Evolutionary conservation across 2,329 filamentous ascomycete genomes (phyloP), one percentile per base, ranked within the genome.

Genomic region (Aspergillus sp.): DNA sequence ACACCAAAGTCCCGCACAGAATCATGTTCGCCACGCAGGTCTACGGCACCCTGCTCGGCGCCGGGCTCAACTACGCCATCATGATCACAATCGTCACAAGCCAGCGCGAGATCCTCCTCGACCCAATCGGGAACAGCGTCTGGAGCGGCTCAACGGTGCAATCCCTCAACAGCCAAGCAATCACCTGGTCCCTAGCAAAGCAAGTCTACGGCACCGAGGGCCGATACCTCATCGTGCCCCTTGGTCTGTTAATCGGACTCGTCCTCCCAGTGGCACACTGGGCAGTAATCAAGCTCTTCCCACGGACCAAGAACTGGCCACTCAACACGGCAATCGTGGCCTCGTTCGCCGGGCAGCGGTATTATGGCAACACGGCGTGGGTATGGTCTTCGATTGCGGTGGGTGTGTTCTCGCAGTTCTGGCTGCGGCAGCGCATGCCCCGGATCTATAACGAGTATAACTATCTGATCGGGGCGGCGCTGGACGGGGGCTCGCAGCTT

Each of bases 21-120:
- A 67, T 77, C 50, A 84, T 84, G 82, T 84, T 85, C 62, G 62
- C 78, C 5, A 84, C 81, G 0, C 83, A 85, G 35, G 74, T 84
- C 4, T 84, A 82, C 60, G 83, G 81, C 15, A 84, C 82, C 0
- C 64, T 85, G 1, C 70, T 85, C 0, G 83, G 83, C 7, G 82
- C 77, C 0, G 80, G 79, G 51, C 66, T 84, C 64, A 83, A 82
- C 71, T 85, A 84, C 56, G 80, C 76, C 11, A 76, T 85, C 50
- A 85, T 85, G 83, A 79, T 77, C 17, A 78, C 77, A 12, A 84
- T 85, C 40, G 80, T 85, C 1, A 74, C 64, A 4, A 70, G 70
- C 37, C 80, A 85, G 53, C 76, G 77, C n/a, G 80, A 75, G 0
- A 70, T 84, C 2, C 78, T 85, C 2, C 62, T 67, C 3, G 66